Percentiles rank a stretch among this genome's conserved stretches.
phyloP scores from a whole-genome alignment of 371 early-diverging fungal species.

The Circinella umbellata region DNA sequence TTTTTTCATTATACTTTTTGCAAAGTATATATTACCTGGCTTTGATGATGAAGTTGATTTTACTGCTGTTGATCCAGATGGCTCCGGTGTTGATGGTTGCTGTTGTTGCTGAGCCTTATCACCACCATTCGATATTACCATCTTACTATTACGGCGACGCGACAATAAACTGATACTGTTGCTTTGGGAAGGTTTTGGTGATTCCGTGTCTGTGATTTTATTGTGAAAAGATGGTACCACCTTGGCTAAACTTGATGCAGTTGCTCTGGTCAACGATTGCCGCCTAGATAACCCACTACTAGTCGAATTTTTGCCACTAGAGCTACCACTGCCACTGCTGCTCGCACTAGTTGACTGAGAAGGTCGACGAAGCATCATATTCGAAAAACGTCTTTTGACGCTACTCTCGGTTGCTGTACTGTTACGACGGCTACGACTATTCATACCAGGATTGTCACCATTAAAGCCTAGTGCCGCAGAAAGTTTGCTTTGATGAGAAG shows the following conservation, averaged over 20 bases:
- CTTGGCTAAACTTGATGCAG: conserved; percentile 28
- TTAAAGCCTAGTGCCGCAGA: neutral
- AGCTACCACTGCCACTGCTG: conserved; percentile 5
- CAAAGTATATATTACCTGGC: neutral
- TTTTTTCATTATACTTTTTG: too few relatives aligned
- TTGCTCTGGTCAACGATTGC: conserved; percentile 25
- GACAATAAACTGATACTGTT: neutral
- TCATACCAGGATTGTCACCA: neutral
- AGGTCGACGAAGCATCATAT: conserved; percentile 18
- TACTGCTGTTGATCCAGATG: conserved; percentile 9
- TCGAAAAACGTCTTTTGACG: conserved; percentile 15
- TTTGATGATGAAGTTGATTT: conserved; percentile 14
- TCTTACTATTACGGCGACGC: conserved; percentile 12
- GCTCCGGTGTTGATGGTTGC: conserved; percentile 1
- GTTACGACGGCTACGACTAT: neutral
- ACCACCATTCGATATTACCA: neutral
- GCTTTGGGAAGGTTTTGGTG: conserved; percentile 2
- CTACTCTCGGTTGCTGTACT: neutral
- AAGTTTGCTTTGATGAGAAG: neutral
- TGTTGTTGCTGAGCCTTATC: too few relatives aligned
- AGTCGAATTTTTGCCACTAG: neutral
- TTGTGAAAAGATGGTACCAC: conserved; percentile 24
- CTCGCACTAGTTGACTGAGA: conserved; percentile 17
- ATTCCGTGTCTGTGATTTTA: neutral
- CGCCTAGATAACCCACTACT: conserved; percentile 12